Conservation (phyloP, 2,329 filamentous ascomycete genomes). For the Fusarium nelsonii region DNA sequence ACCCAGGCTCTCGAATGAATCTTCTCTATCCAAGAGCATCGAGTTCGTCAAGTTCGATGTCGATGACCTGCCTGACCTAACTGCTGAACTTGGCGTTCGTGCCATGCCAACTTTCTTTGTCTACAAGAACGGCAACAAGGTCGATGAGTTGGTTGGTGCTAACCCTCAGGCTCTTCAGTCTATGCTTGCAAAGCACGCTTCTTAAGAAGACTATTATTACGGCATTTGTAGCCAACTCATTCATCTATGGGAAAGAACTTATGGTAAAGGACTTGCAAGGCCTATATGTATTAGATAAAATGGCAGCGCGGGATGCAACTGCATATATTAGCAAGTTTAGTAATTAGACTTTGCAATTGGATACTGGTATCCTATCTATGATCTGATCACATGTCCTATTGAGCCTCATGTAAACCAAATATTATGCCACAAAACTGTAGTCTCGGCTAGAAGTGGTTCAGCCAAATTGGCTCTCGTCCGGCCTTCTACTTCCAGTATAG, state of each 20-base stretch:
- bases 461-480: constrained; percentile 18
- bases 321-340: constrained; percentile 27
- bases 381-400: not conserved
- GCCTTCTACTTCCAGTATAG: constrained; percentile 34
- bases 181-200: constrained; percentile 36
- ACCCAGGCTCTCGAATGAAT: constrained; percentile 47
- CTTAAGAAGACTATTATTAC: constrained; percentile 1
- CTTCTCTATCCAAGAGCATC: constrained; percentile 67
- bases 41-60: constrained; percentile 93
- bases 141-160: constrained; percentile 81
- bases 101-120: constrained; percentile 94
- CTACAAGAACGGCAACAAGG: constrained; percentile 83
- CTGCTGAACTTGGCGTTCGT: constrained; percentile 81
- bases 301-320: not conserved
- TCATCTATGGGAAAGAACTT: not conserved
- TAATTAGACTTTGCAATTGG: constrained; percentile 7
- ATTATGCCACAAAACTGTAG: not conserved
- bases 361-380: not conserved
- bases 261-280: not conserved
- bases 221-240: not conserved
- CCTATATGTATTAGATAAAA: not conserved
- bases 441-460: constrained; percentile 10
- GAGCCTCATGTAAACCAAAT: not conserved
- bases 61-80: constrained; percentile 80
- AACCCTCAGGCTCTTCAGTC: constrained; percentile 65